Evolutionary conservation across 495 filamentous ascomycete species (phyloP).

Genomic region (Viridothelium virens): DNA sequence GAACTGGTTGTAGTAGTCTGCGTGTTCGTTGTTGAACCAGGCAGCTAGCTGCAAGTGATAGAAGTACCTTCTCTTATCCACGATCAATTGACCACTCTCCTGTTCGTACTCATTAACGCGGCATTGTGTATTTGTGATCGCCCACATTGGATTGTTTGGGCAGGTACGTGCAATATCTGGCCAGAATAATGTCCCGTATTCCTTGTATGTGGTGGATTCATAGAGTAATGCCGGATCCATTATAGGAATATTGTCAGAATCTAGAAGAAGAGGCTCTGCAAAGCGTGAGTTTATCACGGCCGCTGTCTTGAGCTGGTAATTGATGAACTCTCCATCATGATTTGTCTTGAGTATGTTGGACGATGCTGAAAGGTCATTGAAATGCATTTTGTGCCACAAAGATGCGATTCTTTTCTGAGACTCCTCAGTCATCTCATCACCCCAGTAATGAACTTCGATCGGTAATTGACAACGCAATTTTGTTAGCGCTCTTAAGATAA

Average conservation of each 20-base stretch:
- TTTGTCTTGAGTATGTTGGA: constrained; percentile 27
- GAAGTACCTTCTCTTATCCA: constrained; percentile 28
- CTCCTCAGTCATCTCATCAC: constrained; percentile 23
- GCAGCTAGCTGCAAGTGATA: constrained; percentile 22
- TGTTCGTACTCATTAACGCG: constrained; percentile 30
- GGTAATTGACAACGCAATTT: constrained; percentile 23
- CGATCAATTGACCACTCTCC: constrained; percentile 29
- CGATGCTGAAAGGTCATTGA: constrained; percentile 28
- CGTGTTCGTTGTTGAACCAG: constrained; percentile 26
- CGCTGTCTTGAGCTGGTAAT: constrained; percentile 27
- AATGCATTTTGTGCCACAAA: constrained; percentile 22
- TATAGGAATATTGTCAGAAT: constrained; percentile 20
- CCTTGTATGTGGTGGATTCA: constrained; percentile 25
- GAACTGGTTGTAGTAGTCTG: constrained; percentile 27
- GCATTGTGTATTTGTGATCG: constrained; percentile 26
- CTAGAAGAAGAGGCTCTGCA: constrained; percentile 6
- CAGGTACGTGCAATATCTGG: constrained; percentile 31
- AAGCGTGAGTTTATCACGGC: constrained; percentile 14
- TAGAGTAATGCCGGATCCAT: constrained; percentile 28
- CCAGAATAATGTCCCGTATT: constrained; percentile 31
- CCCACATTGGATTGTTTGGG: constrained; percentile 30
- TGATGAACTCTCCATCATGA: constrained; percentile 21
- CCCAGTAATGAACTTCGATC: constrained; percentile 32
- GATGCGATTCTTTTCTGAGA: constrained; percentile 15
- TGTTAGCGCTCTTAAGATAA: constrained; percentile 24